These are phyloP conservation scores for Mantamonas sphyraenae DNA, from an alignment of 78 protist genomes.

Conservation along the genomic window DNA sequence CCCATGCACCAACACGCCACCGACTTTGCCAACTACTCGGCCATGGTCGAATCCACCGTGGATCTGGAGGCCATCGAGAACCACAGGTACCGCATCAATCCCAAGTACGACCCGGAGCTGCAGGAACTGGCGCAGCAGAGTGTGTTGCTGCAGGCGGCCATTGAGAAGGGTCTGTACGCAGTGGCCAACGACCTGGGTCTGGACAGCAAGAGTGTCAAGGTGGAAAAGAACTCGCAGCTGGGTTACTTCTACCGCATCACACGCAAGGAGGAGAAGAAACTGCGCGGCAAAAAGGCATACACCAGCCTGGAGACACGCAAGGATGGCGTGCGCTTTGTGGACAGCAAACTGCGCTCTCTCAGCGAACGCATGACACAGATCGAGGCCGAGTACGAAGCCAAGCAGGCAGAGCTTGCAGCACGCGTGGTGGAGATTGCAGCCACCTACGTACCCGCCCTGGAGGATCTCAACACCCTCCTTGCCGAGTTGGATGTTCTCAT, in stretches of 20 bases:
- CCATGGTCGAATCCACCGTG: constrained; percentile 65
- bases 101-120: constrained; percentile 55
- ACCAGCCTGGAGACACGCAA: constrained; percentile 19
- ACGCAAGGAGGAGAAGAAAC: constrained; percentile 44
- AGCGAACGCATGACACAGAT: constrained; percentile 2
- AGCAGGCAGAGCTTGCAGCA: constrained; percentile 30
- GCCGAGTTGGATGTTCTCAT: constrained; percentile 64
- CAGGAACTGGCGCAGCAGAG: constrained; percentile 3
- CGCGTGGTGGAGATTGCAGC: constrained; percentile 26
- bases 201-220: constrained; percentile 26
- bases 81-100: constrained; percentile 67
- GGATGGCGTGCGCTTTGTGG: constrained; percentile 66
- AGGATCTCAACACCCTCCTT: constrained; percentile 26
- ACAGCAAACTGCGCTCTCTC: constrained; percentile 11
- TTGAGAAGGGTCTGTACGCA: constrained; percentile 8
- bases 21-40: constrained; percentile 11
- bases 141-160: not conserved
- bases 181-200: constrained; percentile 9
- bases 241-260: constrained; percentile 36
- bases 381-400: not conserved
- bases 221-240: constrained; percentile 13
- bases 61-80: constrained; percentile 50
- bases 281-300: constrained; percentile 34
- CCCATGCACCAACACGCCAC: too few species aligned
- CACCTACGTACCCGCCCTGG: constrained; percentile 46